These are phyloP conservation scores for Potentilla sterilis DNA, from an alignment of 306 rosid genomes.

Conservation along the genomic window DNA sequence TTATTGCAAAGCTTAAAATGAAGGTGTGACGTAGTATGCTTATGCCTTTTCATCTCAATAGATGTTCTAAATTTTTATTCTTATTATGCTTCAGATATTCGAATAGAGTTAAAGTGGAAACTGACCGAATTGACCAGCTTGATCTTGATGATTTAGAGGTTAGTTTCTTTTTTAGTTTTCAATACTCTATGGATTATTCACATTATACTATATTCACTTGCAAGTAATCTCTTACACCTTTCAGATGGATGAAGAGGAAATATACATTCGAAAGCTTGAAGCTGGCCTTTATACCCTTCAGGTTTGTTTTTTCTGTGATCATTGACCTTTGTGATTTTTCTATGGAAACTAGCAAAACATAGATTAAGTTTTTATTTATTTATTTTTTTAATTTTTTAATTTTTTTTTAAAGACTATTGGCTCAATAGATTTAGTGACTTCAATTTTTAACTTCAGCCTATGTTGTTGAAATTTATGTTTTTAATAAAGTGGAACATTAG, in stretches of 20 bases:
- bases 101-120: slow-evolving; percentile 78
- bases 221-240: slow-evolving; percentile 22
- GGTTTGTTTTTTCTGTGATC: slow-evolving; percentile 38
- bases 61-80: not conserved
- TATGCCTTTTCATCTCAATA: not conserved
- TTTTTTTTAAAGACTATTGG: not conserved
- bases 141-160: slow-evolving; percentile 93
- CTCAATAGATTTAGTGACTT: not conserved
- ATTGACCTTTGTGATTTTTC: not conserved
- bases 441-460: not conserved
- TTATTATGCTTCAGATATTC: slow-evolving; percentile 55
- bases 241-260: slow-evolving; percentile 94
- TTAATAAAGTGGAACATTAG: not conserved
- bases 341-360: not conserved
- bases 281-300: slow-evolving; percentile 97
- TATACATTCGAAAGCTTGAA: slow-evolving; percentile 85
- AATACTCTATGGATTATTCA: slow-evolving; percentile 12
- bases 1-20: not conserved
- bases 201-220: not conserved
- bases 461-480: not conserved
- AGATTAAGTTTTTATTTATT: not conserved
- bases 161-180: slow-evolving; percentile 11
- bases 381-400: not conserved
- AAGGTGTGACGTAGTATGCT: not conserved
- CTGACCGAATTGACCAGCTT: slow-evolving; percentile 57